phyloP scores from a whole-genome alignment of 2,329 filamentous ascomycete genomes.

The Didymella lethalis region DNA sequence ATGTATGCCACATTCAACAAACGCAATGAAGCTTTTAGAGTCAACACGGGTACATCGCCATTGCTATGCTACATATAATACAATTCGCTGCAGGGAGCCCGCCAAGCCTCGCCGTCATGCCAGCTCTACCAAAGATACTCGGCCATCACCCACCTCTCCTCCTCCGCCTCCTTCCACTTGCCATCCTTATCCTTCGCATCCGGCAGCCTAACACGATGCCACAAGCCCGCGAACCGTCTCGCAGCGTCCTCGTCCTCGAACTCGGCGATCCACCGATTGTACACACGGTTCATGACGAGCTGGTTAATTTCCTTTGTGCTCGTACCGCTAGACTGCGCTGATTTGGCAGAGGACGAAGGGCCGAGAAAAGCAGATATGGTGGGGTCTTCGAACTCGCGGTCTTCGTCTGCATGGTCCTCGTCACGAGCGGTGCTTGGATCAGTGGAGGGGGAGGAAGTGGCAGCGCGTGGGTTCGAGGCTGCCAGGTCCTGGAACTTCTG shows the following conservation, averaged over 20 bases:
- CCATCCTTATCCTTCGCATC: constrained; percentile 19
- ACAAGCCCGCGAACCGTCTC: constrained; percentile 59
- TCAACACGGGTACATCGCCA: not conserved
- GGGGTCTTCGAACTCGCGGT: constrained; percentile 28
- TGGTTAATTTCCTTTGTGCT: constrained; percentile 27
- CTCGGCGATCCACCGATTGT: constrained; percentile 62
- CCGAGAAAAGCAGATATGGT: constrained; percentile 27
- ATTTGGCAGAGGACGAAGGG: not conserved
- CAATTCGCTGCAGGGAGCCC: not conserved
- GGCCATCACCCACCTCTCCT: constrained; percentile 54
- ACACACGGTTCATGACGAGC: constrained; percentile 48
- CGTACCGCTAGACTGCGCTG: no score
- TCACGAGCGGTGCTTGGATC: not conserved
- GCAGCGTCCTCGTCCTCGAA: constrained; percentile 65
- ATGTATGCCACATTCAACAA: not conserved
- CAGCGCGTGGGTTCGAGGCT: constrained; percentile 31
- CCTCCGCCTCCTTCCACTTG: constrained; percentile 44
- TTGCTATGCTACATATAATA: not conserved
- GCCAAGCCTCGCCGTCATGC: no score
- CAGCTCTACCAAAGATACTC: constrained; percentile 58
- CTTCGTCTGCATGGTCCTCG: not conserved
- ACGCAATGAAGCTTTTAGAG: not conserved
- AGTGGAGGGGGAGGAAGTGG: not conserved
- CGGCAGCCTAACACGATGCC: constrained; percentile 60
- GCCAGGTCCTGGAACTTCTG: constrained; percentile 30